Evolutionary conservation across 768 basidiomycete species (phyloP).

Genomic region (Naganishia friedmannii): DNA sequence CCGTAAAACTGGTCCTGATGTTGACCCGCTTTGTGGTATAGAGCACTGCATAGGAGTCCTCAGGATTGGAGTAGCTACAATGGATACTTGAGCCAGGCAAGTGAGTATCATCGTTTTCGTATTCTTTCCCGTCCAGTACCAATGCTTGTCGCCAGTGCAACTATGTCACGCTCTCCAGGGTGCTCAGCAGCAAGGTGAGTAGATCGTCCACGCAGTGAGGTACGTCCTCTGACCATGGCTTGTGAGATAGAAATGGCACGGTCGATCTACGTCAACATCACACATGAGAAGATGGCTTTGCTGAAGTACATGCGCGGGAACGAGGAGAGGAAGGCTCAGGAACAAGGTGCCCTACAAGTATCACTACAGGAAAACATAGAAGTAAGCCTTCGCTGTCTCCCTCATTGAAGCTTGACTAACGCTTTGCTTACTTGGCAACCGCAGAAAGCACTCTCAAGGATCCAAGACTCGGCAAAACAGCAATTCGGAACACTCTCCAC

Average conservation of each 20-base stretch:
- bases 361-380: constrained; percentile 2
- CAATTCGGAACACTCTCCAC: not conserved
- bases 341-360: not conserved
- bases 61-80: constrained; percentile 51
- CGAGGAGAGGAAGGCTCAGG: not conserved
- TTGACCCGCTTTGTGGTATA: constrained; percentile 8
- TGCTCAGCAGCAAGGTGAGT: constrained; percentile 37
- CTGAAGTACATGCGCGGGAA: not conserved
- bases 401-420: not conserved
- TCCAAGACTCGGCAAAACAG: constrained; percentile 11
- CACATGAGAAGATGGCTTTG: constrained; percentile 39
- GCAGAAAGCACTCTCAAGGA: not conserved
- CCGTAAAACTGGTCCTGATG: not conserved
- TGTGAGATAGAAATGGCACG: constrained; percentile 37
- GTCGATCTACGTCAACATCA: constrained; percentile 38
- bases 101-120: constrained; percentile 30
- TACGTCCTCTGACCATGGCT: not conserved
- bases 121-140: not conserved
- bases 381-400: not conserved
- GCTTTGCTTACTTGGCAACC: not conserved
- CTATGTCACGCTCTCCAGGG: constrained; percentile 42
- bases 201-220: not conserved
- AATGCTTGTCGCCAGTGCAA: constrained; percentile 35
- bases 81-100: constrained; percentile 43
- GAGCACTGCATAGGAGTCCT: constrained; percentile 46